Evolutionary conservation across 2,329 filamentous ascomycete genomes (phyloP).

Genomic region (Xylogone sp.): DNA sequence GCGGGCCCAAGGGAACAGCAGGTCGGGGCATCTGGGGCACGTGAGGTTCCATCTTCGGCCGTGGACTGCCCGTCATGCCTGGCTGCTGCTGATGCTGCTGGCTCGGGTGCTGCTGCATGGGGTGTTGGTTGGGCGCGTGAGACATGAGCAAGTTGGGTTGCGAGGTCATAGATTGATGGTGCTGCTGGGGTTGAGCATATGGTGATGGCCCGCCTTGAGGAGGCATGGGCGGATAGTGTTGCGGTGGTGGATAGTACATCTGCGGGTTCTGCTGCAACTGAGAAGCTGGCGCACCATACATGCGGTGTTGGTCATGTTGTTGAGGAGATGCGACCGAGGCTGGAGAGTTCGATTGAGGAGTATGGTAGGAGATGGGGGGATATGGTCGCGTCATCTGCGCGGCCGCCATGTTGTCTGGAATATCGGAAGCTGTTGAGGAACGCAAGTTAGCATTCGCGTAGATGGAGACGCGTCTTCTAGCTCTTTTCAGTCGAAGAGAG

Average conservation of each 20-base stretch:
- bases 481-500: no score
- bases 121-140: conserved; percentile 51
- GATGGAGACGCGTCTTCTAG: conserved; percentile 6
- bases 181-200: conserved; percentile 50
- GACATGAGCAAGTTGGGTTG: conserved; percentile 67
- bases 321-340: conserved; percentile 89
- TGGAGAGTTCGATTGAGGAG: conserved; percentile 91
- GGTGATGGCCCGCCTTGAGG: conserved; percentile 57
- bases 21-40: conserved; percentile 60
- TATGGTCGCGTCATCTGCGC: conserved; percentile 68
- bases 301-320: conserved; percentile 81
- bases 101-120: conserved; percentile 53
- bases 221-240: conserved; percentile 59
- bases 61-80: conserved; percentile 57
- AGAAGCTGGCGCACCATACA: conserved; percentile 77
- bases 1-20: conserved; percentile 44
- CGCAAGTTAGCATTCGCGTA: not conserved
- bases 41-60: conserved; percentile 61
- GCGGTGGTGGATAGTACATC: conserved; percentile 63
- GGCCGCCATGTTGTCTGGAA: conserved; percentile 65
- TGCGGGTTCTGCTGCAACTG: conserved; percentile 76
- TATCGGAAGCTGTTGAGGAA: conserved; percentile 38
- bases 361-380: conserved; percentile 87
- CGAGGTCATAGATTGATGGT: conserved; percentile 57
- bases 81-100: conserved; percentile 52